Base-by-base conservation (phyloP, 257 asterid genomes). In the Petunia axillaris region DNA sequence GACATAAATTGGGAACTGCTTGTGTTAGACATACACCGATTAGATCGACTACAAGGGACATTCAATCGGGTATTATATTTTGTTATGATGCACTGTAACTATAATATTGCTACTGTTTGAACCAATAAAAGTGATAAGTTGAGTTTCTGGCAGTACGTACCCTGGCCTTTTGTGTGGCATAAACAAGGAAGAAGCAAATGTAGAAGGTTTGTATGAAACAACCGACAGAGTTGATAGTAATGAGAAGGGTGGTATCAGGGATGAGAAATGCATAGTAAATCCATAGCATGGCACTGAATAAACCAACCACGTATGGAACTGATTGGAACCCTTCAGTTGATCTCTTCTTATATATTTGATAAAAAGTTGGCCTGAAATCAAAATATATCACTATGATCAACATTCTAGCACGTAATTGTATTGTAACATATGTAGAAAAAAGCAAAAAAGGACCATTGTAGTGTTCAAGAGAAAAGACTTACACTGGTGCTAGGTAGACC, bases 221-320 rank as follows among this genome's bases (percentile, higher is more conserved):
- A 1, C 97, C 96, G 50, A 91, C 85, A 0, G 96, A 81, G 82
- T 93, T 93, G 44, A 91, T 93, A 6, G 96, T 88, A 53, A 91
- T 80, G 86, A 91, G 93, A 73, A 93, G 94, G 64, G 94, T 87
- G 7, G 94, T 86, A 70, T 91, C 85, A 3, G 91, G 82, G 67
- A 88, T 93, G 53, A 93, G 89, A 46, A 85, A 86, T 7, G 97
- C 97, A 48, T 93, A 93, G 87, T 93, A 91, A 46, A 91, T 88
- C 96, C 93, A 90, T 46, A 93, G 75, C 93, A 88, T 87, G 14
- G 96, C 92, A 76, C 94, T 90, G 86, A 93, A 93, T 60, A 91
- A 74, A 0, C 91, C 94, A 15, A 89, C 87, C 9, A 87, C 81
- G 67, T 91, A 91, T 1, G 97, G 94, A 37, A 90, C 53, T 0